phyloP scores from a whole-genome alignment of 495 filamentous ascomycete species.

The Hamigera avellanea region DNA sequence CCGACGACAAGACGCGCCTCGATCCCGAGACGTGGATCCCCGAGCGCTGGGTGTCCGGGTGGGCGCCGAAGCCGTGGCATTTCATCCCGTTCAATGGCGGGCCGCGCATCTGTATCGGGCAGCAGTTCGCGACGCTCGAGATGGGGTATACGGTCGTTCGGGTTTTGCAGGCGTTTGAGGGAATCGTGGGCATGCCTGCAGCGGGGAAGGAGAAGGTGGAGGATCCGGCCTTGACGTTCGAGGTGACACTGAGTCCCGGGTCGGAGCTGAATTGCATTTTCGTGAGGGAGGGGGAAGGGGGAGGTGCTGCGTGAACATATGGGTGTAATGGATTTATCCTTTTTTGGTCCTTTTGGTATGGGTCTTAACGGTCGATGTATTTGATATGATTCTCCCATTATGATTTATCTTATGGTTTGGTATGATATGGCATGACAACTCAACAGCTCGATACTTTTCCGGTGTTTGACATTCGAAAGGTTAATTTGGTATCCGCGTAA shows the following conservation, averaged over 20 bases:
- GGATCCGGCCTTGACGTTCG: conserved; percentile 25
- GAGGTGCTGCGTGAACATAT: too few species aligned
- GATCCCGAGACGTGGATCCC: conserved; percentile 45
- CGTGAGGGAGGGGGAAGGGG: conserved; percentile 19
- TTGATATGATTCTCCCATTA: too few species aligned
- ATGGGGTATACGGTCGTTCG: conserved; percentile 50
- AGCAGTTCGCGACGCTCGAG: conserved; percentile 52
- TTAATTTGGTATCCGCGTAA: too few species aligned
- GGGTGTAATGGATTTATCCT: too few species aligned
- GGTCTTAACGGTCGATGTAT: too few species aligned
- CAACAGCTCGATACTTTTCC: too few species aligned
- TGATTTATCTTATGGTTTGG: too few species aligned
- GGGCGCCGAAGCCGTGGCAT: conserved; percentile 56
- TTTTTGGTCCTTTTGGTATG: too few species aligned
- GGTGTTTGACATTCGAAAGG: too few species aligned
- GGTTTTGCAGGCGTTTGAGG: conserved; percentile 49
- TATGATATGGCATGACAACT: too few species aligned
- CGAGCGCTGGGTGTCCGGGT: conserved; percentile 63
- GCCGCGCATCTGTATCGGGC: conserved; percentile 49
- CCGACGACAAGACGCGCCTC: conserved; percentile 36
- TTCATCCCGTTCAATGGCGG: conserved; percentile 55
- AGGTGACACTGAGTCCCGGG: conserved; percentile 30
- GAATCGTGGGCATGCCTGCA: conserved; percentile 27
- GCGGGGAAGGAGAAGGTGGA: conserved; percentile 22
- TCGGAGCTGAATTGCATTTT: conserved; percentile 33